A percentile compares a stretch with the other conserved stretches of the same genome.
Evolutionary conservation across 768 basidiomycete genomes (phyloP).

Genomic region (Leccinum obscurum): DNA sequence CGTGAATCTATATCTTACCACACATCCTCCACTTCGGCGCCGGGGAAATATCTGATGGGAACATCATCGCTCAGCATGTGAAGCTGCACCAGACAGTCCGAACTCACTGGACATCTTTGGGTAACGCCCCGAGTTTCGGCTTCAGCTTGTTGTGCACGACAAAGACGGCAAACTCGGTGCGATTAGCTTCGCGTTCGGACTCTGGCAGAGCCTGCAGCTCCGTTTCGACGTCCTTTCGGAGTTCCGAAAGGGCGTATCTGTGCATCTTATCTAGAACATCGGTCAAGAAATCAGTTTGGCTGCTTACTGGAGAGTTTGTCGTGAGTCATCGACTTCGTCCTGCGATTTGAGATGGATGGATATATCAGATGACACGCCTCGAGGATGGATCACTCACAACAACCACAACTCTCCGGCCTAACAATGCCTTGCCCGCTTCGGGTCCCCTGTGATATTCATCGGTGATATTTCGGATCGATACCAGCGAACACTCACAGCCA

Average conservation of each 20-base stretch:
- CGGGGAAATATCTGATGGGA: conserved; percentile 68
- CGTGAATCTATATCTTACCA: conserved; percentile 51
- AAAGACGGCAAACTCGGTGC: conserved; percentile 88
- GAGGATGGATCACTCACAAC: conserved; percentile 53
- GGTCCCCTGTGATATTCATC: conserved; percentile 48
- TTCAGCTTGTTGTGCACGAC: conserved; percentile 96
- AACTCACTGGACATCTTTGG: conserved; percentile 61
- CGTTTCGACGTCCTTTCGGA: conserved; percentile 82
- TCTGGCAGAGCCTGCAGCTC: conserved; percentile 68
- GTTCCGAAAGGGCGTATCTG: conserved; percentile 89
- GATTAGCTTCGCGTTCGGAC: conserved; percentile 67
- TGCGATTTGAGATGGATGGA: conserved; percentile 27
- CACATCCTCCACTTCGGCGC: conserved; percentile 69
- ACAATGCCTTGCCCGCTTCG: conserved; percentile 62
- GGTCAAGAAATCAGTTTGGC: neutral
- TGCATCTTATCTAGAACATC: conserved; percentile 5
- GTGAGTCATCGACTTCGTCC: conserved; percentile 89
- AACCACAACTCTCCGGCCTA: conserved; percentile 82
- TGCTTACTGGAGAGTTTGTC: conserved; percentile 85
- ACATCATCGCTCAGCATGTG: conserved; percentile 7
- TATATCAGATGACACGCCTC: conserved; percentile 12
- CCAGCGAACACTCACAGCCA: conserved; percentile 70
- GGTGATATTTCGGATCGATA: neutral
- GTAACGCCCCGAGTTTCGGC: conserved; percentile 75
- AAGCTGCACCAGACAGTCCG: neutral